Base-by-base conservation (phyloP, 768 basidiomycete species). In the button mushroom (Agaricus bisporus) region DNA sequence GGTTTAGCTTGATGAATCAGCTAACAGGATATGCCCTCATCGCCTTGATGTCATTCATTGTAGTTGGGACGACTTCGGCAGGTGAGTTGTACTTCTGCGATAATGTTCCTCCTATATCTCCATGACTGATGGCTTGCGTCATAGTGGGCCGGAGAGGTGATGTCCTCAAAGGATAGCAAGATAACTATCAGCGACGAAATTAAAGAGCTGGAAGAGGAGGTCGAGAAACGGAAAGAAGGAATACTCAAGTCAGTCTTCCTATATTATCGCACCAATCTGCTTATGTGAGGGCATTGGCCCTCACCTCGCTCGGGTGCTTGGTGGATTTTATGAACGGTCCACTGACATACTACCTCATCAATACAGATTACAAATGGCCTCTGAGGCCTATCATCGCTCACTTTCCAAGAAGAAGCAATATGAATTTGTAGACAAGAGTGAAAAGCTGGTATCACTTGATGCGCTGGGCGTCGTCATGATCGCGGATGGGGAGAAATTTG, bases 91-190 rank as follows among this genome's bases (percentile, higher is more conserved):
- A 18, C 37, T 56, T 46, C 11, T 25, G 11, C 12, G 1, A 3
- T 29, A 28, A 1, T 28, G 8, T 25, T 29, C 42, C 25, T 43
- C 20, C 4, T 43, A 20, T 3, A 2, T 17, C 42, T 18, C 3
- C 9, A n/a, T 35, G 26, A 48, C 29, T 56, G 46, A 58, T 18
- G 11, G 11, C 54, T 41, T 46, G 18, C 56, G 50, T 47, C 60
- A 41, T 61, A 94, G 88, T 90, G 91, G 88, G 90, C 89, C 5
- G 90, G 88, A 39, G 91, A 95, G 70, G 86, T 89, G 60, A 91
- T 97, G 49, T 84, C 88, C 38, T 79, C 86, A 22, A 81, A 85
- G 58, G 89, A 92, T 65, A 42, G 7, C 29, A 95, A 88, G 76
- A 84, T 88, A 2, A 69, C 79, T 41, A 77, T 86, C 29, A 82